Evolutionary conservation across 306 rosid genomes (phyloP).

Genomic region (Potentilla sterilis): DNA sequence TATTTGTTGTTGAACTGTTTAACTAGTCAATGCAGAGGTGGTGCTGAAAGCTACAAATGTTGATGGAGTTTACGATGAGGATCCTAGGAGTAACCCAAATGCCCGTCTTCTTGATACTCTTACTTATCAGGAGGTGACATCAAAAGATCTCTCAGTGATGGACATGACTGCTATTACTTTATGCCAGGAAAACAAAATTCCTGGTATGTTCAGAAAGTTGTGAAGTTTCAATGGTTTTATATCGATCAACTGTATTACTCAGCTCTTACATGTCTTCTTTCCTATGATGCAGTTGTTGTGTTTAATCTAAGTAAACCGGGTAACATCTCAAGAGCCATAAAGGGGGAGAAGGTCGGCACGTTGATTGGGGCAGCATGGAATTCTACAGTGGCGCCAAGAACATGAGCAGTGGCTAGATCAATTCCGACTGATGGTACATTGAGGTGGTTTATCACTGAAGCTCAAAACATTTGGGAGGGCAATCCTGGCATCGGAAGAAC

Average conservation of each 20-base stretch:
- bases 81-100: slow-evolving; percentile 71
- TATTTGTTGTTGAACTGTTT: slow-evolving; percentile 6
- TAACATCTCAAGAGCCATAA: slow-evolving; percentile 85
- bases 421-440: neutral
- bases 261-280: slow-evolving; percentile 13
- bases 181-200: slow-evolving; percentile 93
- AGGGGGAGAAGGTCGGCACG: slow-evolving; percentile 86
- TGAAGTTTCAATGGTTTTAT: neutral
- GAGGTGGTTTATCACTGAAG: slow-evolving; percentile 18
- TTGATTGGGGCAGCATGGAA: slow-evolving; percentile 65
- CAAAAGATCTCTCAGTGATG: slow-evolving; percentile 88
- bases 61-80: slow-evolving; percentile 78
- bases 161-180: slow-evolving; percentile 96
- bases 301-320: slow-evolving; percentile 82
- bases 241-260: no score
- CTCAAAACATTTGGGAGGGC: neutral
- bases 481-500: neutral
- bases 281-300: slow-evolving; percentile 69
- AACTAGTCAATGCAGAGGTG: slow-evolving; percentile 89
- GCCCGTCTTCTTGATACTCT: slow-evolving; percentile 76
- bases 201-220: slow-evolving; percentile 52
- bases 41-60: slow-evolving; percentile 97
- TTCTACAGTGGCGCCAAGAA: slow-evolving; percentile 42
- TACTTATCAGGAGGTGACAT: slow-evolving; percentile 78
- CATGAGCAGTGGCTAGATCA: slow-evolving; percentile 28